Conservation (phyloP, 495 filamentous ascomycete species). For the Penicillium diatomitis region DNA sequence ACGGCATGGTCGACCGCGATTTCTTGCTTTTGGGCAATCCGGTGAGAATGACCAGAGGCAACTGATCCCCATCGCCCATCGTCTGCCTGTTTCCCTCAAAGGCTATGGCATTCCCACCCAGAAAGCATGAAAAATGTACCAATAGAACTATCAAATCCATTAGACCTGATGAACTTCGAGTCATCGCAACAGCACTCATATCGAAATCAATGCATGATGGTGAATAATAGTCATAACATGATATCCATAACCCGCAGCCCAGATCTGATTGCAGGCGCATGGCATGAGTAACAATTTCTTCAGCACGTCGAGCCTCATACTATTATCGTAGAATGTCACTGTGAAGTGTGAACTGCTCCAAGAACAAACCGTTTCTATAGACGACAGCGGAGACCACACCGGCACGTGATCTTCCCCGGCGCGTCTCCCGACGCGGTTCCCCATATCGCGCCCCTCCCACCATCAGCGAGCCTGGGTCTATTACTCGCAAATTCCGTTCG, state of each 20-base stretch:
- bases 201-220: no score
- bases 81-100: no score
- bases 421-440: constrained; percentile 11
- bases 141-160: no score
- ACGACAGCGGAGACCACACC: constrained; percentile 13
- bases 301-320: no score
- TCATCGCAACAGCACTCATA: no score
- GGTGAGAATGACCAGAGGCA: constrained; percentile 1
- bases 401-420: constrained; percentile 7
- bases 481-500: constrained; percentile 3
- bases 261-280: no score
- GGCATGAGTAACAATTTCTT: no score
- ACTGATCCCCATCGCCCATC: not conserved
- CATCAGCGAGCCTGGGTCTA: constrained; percentile 4
- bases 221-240: no score
- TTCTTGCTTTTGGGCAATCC: constrained; percentile 26
- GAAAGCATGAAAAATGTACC: no score
- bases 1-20: constrained; percentile 30
- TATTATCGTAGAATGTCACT: not conserved
- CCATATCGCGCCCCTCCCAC: constrained; percentile 22
- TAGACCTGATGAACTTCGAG: no score
- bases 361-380: not conserved
- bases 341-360: not conserved
- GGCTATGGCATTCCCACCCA: no score
- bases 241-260: no score